Percentiles rank a stretch among this genome's conserved stretches.
Conservation (phyloP, 1,284 basidiomycete species). For the Singerocomus rubriflavus region DNA sequence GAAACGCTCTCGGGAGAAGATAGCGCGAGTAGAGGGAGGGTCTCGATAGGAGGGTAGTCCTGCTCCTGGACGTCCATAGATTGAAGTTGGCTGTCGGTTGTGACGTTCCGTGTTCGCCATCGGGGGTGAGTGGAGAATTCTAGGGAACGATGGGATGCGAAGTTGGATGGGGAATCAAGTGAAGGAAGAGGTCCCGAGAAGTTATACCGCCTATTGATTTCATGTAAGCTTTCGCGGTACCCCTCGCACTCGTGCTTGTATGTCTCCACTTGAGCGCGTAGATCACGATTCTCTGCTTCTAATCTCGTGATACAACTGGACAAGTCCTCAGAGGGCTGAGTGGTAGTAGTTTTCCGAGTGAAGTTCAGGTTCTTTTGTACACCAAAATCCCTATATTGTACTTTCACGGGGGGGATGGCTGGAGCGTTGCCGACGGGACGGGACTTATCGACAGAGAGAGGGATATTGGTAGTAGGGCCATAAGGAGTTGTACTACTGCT, state of each 20-base stretch:
- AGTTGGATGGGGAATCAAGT: not conserved
- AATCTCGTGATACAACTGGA: conserved; percentile 20
- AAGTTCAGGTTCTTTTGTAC: conserved; percentile 26
- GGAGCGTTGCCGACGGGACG: conserved; percentile 4
- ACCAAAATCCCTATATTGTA: conserved; percentile 23
- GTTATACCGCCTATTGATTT: conserved; percentile 16
- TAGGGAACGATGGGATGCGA: not conserved
- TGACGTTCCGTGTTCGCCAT: conserved; percentile 16
- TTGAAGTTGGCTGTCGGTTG: conserved; percentile 1
- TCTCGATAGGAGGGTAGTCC: conserved; percentile 20
- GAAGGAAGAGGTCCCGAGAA: not conserved
- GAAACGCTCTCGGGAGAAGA: conserved; percentile 13
- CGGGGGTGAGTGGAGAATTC: conserved; percentile 16
- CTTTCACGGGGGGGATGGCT: conserved; percentile 4
- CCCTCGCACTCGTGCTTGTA: conserved; percentile 9
- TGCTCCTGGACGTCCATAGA: conserved; percentile 3
- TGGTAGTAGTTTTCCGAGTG: conserved; percentile 11
- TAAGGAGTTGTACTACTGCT: conserved; percentile 10
- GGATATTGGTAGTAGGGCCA: conserved; percentile 2
- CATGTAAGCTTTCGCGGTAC: conserved; percentile 13
- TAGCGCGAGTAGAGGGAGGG: conserved; percentile 9
- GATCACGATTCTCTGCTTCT: conserved; percentile 17
- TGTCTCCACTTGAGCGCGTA: conserved; percentile 12
- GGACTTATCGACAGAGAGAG: not conserved
- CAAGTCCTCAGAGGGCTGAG: conserved; percentile 4